These are phyloP conservation scores for Pulveroboletus sp. DNA, from an alignment of 768 basidiomycete genomes.

Conservation along the genomic window DNA sequence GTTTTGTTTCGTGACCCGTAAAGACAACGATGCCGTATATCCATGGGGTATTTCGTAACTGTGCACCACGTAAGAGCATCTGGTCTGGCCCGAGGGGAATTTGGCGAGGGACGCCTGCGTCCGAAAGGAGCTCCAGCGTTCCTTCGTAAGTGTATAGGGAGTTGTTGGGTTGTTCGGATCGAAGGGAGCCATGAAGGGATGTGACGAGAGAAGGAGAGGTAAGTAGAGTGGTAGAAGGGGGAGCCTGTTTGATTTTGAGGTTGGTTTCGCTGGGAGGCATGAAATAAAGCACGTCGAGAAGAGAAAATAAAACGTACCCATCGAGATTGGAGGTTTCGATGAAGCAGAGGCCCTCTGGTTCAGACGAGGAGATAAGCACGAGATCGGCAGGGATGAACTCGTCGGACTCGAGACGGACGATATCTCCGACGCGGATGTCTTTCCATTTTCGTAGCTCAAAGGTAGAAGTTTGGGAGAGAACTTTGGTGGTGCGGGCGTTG, in stretches of 20 bases:
- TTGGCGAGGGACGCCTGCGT: conserved; percentile 61
- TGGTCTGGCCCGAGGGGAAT: conserved; percentile 94
- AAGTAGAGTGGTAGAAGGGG: conserved; percentile 70
- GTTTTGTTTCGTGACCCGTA: conserved; percentile 96
- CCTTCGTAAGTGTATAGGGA: conserved; percentile 95
- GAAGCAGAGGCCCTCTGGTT: conserved; percentile 96
- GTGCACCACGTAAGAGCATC: conserved; percentile 88
- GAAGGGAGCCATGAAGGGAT: conserved; percentile 73
- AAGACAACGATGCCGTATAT: conserved; percentile 91
- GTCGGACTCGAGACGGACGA: conserved; percentile 85
- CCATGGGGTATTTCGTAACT: conserved; percentile 95
- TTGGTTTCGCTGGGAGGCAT: conserved; percentile 75
- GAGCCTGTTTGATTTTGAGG: conserved; percentile 97
- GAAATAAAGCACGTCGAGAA: background rate
- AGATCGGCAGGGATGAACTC: conserved; percentile 97
- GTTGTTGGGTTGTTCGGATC: conserved; percentile 97
- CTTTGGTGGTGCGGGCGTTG: conserved; percentile 77
- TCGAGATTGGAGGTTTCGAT: conserved; percentile 98
- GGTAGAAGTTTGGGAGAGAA: conserved; percentile 54
- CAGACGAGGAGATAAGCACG: conserved; percentile 80
- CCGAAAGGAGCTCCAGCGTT: conserved; percentile 58
- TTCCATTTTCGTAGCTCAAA: conserved; percentile 84
- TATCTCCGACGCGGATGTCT: conserved; percentile 84
- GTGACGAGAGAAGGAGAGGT: conserved; percentile 74
- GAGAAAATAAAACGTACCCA: conserved; percentile 52